These are phyloP conservation scores for Hypoxylon sp. DNA, from an alignment of 2,329 filamentous ascomycete species.

Conservation along the genomic window DNA sequence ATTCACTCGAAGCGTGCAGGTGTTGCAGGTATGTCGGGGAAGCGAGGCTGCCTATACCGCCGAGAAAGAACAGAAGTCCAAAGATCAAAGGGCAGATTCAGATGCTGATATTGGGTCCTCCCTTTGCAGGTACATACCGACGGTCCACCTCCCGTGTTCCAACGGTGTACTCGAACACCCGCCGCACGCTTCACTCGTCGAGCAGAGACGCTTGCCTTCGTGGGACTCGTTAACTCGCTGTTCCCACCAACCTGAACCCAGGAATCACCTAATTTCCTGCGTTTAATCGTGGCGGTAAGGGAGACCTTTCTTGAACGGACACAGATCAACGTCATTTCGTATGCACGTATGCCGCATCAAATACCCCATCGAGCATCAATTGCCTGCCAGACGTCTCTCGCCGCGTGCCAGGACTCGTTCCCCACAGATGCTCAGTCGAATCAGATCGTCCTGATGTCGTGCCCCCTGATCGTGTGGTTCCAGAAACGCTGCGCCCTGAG, in stretches of 20 bases:
- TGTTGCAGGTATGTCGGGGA: constrained; percentile 46
- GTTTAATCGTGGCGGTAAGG: constrained; percentile 63
- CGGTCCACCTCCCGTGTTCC: constrained; percentile 45
- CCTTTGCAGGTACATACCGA: constrained; percentile 55
- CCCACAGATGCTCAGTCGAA: constrained; percentile 39
- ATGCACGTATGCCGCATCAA: constrained; percentile 37
- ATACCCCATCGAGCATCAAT: constrained; percentile 38
- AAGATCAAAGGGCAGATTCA: too few species aligned
- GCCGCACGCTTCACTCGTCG: constrained; percentile 54
- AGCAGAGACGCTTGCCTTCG: constrained; percentile 52
- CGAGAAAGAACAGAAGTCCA: not conserved
- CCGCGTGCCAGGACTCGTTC: constrained; percentile 41
- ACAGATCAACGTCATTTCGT: constrained; percentile 37
- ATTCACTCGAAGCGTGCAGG: constrained; percentile 45
- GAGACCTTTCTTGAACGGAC: constrained; percentile 41
- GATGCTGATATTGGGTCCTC: constrained; percentile 44
- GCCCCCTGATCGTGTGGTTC: constrained; percentile 39
- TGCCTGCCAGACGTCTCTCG: constrained; percentile 36
- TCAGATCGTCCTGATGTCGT: constrained; percentile 37
- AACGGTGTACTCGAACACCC: constrained; percentile 50
- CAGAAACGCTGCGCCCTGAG: constrained; percentile 35
- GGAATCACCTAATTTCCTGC: constrained; percentile 59
- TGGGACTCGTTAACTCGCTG: constrained; percentile 73
- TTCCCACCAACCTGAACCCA: constrained; percentile 59
- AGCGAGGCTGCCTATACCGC: not conserved